phyloP scores from a whole-genome alignment of 805 yeast species.

The Hanseniaspora pseudoguilliermondii region DNA sequence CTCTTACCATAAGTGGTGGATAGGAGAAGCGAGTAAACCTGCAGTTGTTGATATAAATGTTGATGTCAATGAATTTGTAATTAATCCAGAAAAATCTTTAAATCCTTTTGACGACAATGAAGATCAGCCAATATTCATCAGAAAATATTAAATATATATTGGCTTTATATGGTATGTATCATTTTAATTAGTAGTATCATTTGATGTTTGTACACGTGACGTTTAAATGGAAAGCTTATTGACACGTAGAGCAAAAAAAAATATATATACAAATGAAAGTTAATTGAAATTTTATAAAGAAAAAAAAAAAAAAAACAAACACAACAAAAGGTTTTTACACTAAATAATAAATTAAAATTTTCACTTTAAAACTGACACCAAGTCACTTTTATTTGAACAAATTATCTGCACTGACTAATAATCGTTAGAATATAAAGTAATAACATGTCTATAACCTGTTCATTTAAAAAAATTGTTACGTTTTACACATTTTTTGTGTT shows the following conservation, averaged over 20 bases:
- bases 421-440: neutral
- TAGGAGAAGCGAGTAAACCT: constrained; percentile 51
- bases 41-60: constrained; percentile 50
- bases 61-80: constrained; percentile 30
- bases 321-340: neutral
- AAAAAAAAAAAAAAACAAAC: neutral
- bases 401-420: neutral
- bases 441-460: neutral
- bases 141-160: neutral
- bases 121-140: constrained; percentile 31
- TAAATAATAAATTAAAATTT: neutral
- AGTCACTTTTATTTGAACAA: too few relatives aligned
- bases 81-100: constrained; percentile 56
- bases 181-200: neutral
- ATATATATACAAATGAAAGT: neutral
- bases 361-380: too few relatives aligned
- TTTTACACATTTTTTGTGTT: constrained; percentile 6
- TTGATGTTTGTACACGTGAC: neutral
- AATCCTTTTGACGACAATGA: constrained; percentile 60
- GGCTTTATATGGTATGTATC: neutral
- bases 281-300: neutral
- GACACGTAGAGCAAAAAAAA: constrained; percentile 15
- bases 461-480: neutral
- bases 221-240: constrained; percentile 9
- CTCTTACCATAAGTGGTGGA: constrained; percentile 83